Evolutionary conservation across 768 basidiomycete genomes (phyloP), one percentile per base, ranked within the genome.

Genomic region (Solioccasus polychromus): DNA sequence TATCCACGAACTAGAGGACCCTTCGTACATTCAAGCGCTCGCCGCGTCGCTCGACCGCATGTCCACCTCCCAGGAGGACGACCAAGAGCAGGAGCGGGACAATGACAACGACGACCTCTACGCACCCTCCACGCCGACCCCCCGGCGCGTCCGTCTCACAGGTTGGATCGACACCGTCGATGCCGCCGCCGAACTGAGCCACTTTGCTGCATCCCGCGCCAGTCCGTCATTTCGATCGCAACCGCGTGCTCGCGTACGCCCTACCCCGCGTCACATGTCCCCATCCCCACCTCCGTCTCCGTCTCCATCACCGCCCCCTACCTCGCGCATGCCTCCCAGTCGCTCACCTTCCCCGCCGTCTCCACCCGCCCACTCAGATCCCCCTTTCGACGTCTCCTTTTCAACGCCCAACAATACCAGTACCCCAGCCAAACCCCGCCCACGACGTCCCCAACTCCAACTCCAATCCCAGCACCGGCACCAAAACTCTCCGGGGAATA

Each of bases 161-260:
- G 83, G 82, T 0, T 78, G 72, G 66, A 82, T 86, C 29, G 67
- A 73, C 19, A 63, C 68, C 3, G 78, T 78, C 8, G 79, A 84
- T 49, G 67, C 78, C 48, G 70, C 72, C 4, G 53, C 62, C 3
- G 82, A 85, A 51, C 56, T 85, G 5, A 65, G 69, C 12, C 71
- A 71, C 0, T 85, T 80, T 52, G 71, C 74, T 39, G 60, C 60
- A 10, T 72, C 63, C 19, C 62, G 49, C 15, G 22, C 49, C 1
- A 44, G 34, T 6, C 35, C 20, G 22, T 8, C 39, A 3, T 34
- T 32, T 26, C 48, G n/a, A 22, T 15, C 8, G 4, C 31, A 38
- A 17, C 14, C 39, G 2, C 17, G 24, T 23, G 26, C 4, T 14
- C 4, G 15, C 12, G 6, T 17, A 11, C 36, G 22, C 14, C 2